Evolutionary conservation across 1,139 yeast species (phyloP).

Genomic region (Nadsonia starkeyi-henricii): DNA sequence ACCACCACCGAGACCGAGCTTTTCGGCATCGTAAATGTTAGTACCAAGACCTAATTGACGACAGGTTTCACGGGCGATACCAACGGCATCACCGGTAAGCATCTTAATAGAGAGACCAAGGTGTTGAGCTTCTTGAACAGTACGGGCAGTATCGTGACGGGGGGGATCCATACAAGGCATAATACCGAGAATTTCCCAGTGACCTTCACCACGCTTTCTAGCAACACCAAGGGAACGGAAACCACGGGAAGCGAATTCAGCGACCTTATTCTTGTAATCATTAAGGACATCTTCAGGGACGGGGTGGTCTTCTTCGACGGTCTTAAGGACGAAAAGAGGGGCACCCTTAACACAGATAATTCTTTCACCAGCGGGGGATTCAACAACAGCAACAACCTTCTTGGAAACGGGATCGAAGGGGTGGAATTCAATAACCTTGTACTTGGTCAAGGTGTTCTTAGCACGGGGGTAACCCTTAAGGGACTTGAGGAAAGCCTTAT

Average conservation of each 20-base stretch:
- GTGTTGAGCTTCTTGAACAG: constrained; percentile 51
- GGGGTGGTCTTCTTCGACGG: constrained; percentile 58
- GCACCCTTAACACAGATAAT: constrained; percentile 62
- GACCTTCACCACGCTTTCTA: constrained; percentile 57
- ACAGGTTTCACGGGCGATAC: constrained; percentile 61
- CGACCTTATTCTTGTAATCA: constrained; percentile 56
- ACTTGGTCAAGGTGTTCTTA: constrained; percentile 45
- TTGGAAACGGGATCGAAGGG: constrained; percentile 64
- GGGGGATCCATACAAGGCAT: constrained; percentile 70
- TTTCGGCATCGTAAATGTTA: constrained; percentile 58
- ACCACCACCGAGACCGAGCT: constrained; percentile 58
- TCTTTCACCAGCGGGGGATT: constrained; percentile 54
- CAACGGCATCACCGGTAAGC: constrained; percentile 68
- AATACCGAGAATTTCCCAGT: constrained; percentile 60
- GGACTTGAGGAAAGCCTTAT: constrained; percentile 92
- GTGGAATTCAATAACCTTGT: constrained; percentile 53
- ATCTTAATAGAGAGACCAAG: constrained; percentile 57
- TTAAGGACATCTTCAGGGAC: constrained; percentile 49
- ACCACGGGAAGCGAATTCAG: constrained; percentile 62
- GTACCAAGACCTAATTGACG: constrained; percentile 60
- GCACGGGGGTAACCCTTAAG: constrained; percentile 44
- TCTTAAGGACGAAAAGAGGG: constrained; percentile 54
- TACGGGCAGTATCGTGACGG: constrained; percentile 58
- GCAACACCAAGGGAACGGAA: constrained; percentile 66
- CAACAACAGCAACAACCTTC: constrained; percentile 57